phyloP scores from a whole-genome alignment of 169 alveolate genomes.

The Plasmodium falciparum region DNA sequence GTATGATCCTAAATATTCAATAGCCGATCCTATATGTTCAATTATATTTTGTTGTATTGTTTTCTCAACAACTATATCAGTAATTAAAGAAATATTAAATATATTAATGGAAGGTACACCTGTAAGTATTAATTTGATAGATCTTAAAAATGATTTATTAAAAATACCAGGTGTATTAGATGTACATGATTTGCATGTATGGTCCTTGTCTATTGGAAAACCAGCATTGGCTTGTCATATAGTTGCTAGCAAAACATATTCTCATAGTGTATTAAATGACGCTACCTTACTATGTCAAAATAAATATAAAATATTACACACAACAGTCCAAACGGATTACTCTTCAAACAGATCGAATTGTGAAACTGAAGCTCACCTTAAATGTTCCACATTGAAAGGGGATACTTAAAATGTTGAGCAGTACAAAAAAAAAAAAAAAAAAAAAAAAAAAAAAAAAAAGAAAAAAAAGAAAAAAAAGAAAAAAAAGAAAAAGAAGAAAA shows the following conservation, averaged over 20 bases:
- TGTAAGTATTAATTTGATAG: slow-evolving; percentile 87
- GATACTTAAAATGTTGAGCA: slow-evolving; percentile 1
- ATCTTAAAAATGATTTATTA: slow-evolving; percentile 87
- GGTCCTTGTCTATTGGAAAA: slow-evolving; percentile 95
- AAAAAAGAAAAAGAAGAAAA: not conserved
- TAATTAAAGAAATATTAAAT: slow-evolving; percentile 92
- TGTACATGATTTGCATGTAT: slow-evolving; percentile 97
- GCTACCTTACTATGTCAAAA: slow-evolving; percentile 89
- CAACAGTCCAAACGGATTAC: slow-evolving; percentile 91
- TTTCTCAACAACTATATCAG: slow-evolving; percentile 93
- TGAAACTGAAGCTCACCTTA: slow-evolving; percentile 88
- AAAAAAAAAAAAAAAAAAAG: slow-evolving; percentile 2
- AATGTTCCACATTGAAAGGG: slow-evolving; percentile 80
- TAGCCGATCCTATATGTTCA: slow-evolving; percentile 97
- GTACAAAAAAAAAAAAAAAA: not conserved
- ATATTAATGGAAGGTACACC: slow-evolving; percentile 98
- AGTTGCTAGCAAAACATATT: slow-evolving; percentile 83
- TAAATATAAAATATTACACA: slow-evolving; percentile 88
- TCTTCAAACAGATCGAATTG: slow-evolving; percentile 84
- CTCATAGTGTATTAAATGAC: slow-evolving; percentile 81
- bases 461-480: not conserved
- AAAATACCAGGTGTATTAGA: slow-evolving; percentile 92
- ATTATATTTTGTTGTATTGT: slow-evolving; percentile 94
- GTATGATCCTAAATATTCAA: slow-evolving; percentile 87
- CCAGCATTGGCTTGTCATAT: slow-evolving; percentile 94